Conservation (phyloP, 352 stramenopile genomes). For the Phytophthora sansomeana region DNA sequence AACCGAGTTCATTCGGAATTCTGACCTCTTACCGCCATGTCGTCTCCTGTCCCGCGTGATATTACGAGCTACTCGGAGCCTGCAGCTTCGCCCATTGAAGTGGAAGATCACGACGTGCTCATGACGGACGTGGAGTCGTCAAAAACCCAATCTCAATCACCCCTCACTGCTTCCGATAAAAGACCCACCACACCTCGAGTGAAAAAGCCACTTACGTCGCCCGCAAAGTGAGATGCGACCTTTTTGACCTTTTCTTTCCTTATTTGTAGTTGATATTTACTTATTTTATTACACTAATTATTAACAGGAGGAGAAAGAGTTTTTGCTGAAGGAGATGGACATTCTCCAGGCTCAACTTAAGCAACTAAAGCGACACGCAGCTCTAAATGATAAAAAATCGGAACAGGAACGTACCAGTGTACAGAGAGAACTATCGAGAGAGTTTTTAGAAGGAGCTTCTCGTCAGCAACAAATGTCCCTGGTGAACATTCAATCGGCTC, state of each 20-base stretch:
- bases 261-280: constrained; percentile 1
- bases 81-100: constrained; percentile 3
- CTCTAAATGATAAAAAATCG: constrained; percentile 15
- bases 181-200: constrained; percentile 16
- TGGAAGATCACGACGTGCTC: constrained; percentile 15
- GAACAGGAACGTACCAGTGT: constrained; percentile 10
- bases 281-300: constrained; percentile 7
- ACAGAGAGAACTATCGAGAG: constrained; percentile 19
- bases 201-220: constrained; percentile 35
- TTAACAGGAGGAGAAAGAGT: constrained; percentile 44
- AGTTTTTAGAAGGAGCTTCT: constrained; percentile 23
- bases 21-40: neutral
- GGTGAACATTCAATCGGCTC: constrained; percentile 44
- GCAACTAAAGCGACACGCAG: constrained; percentile 29
- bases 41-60: neutral
- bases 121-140: constrained; percentile 7
- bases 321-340: constrained; percentile 41
- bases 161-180: neutral
- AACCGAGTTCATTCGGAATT: neutral
- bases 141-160: constrained; percentile 1
- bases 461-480: constrained; percentile 35
- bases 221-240: constrained; percentile 31
- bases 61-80: constrained; percentile 10
- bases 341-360: constrained; percentile 37
- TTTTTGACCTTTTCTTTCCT: neutral